Conservation (phyloP, 2,329 filamentous ascomycete species). For the Claviceps lovelessii region DNA sequence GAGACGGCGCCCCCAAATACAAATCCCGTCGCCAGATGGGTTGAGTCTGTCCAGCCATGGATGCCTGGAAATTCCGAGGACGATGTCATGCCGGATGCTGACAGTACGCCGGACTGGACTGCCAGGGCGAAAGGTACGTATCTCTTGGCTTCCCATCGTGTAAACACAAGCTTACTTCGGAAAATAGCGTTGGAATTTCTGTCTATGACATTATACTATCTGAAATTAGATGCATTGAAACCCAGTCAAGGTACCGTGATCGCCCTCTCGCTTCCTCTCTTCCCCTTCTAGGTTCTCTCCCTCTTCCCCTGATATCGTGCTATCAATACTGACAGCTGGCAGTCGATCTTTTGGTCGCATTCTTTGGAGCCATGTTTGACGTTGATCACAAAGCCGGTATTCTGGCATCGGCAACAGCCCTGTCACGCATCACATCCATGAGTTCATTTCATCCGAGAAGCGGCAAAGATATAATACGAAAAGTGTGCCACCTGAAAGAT, state of each 20-base stretch:
- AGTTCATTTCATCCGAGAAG: slow-evolving; percentile 35
- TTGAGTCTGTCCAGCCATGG: slow-evolving; percentile 40
- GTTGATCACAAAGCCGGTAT: slow-evolving; percentile 47
- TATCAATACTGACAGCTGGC: background rate
- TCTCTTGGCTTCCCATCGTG: background rate
- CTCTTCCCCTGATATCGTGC: background rate
- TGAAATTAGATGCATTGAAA: slow-evolving; percentile 32
- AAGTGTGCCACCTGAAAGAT: slow-evolving; percentile 37
- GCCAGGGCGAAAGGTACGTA: slow-evolving; percentile 34
- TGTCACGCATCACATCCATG: slow-evolving; percentile 35
- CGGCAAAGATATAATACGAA: slow-evolving; percentile 34
- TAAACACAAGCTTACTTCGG: background rate
- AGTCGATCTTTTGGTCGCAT: slow-evolving; percentile 35
- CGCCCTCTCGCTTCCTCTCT: too few relatives aligned
- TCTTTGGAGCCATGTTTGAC: slow-evolving; percentile 45
- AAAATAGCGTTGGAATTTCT: slow-evolving; percentile 39
- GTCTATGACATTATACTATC: slow-evolving; percentile 35
- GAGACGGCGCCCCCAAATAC: slow-evolving; percentile 28
- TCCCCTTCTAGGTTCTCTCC: background rate
- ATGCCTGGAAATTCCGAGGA: slow-evolving; percentile 30
- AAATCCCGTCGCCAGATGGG: slow-evolving; percentile 38
- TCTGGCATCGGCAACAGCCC: slow-evolving; percentile 36
- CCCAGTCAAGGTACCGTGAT: slow-evolving; percentile 31
- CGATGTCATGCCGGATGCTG: slow-evolving; percentile 22
- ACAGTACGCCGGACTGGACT: slow-evolving; percentile 35